Evolutionary conservation across 768 basidiomycete genomes (phyloP).

Genomic region (Russula lepida): DNA sequence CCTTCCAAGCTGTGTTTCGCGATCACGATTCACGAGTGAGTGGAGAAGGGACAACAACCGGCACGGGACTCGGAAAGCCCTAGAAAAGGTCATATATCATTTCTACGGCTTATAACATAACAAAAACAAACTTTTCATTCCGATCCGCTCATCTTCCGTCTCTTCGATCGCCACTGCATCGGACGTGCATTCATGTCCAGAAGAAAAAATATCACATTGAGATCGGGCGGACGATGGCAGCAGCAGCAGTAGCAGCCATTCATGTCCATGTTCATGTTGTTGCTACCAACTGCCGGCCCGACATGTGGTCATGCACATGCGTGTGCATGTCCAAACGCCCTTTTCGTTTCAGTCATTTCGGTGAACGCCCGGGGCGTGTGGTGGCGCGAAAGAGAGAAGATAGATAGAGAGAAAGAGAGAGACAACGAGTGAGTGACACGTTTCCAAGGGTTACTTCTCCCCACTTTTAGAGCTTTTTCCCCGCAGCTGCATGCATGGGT

Average conservation of each 20-base stretch:
- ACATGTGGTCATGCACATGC: slow-evolving; percentile 10
- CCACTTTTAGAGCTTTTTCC: neutral
- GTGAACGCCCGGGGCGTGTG: neutral
- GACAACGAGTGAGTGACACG: neutral
- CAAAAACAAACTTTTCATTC: neutral
- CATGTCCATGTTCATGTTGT: neutral
- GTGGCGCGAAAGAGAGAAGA: neutral
- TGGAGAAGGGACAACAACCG: no score
- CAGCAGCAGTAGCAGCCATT: no score
- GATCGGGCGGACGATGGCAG: neutral
- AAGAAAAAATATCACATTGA: neutral
- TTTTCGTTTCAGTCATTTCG: neutral
- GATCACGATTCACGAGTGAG: no score
- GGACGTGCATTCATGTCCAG: neutral
- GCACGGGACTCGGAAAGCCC: no score
- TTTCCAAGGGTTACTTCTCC: neutral
- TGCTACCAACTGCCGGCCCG: neutral
- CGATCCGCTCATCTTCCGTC: slow-evolving; percentile 14
- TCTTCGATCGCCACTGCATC: slow-evolving; percentile 14
- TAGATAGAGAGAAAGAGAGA: neutral
- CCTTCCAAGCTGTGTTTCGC: slow-evolving; percentile 2
- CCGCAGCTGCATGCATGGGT: neutral
- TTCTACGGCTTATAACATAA: neutral
- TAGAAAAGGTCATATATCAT: slow-evolving; percentile 7
- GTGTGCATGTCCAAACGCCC: no score